Evolutionary conservation across 108 stramenopile species (phyloP).

Genomic region (Aurantiochytrium sp.): DNA sequence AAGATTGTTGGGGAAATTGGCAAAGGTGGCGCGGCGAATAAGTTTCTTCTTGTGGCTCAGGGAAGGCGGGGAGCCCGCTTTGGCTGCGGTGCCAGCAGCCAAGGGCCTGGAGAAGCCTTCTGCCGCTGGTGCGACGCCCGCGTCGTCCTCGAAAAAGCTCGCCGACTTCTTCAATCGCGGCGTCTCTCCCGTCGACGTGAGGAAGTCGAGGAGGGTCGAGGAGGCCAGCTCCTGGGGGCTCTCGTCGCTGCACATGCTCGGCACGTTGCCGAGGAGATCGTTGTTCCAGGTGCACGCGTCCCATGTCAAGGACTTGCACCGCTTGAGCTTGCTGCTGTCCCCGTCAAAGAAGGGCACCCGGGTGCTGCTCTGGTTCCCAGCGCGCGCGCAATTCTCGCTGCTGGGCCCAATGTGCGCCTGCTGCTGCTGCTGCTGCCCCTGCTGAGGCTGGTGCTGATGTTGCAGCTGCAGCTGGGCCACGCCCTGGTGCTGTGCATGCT

Average conservation of each 20-base stretch:
- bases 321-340: background rate
- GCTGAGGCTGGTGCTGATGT: too few species aligned
- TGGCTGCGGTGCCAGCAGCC: background rate
- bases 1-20: background rate
- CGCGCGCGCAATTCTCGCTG: background rate
- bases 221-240: background rate
- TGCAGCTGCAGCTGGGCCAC: too few species aligned
- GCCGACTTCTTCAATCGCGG: background rate
- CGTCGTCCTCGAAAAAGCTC: background rate
- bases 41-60: background rate
- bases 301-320: background rate
- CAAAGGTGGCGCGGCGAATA: background rate
- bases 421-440: too few species aligned
- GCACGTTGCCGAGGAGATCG: background rate
- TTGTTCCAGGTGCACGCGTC: background rate
- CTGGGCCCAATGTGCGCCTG: background rate
- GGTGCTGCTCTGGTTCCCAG: background rate
- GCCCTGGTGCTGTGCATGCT: too few species aligned
- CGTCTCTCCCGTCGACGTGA: background rate
- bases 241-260: background rate
- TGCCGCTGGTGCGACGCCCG: too few species aligned
- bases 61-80: background rate
- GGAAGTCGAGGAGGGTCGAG: background rate
- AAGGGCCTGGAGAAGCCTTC: too few species aligned
- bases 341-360: background rate